Conservation (phyloP, 208 protist genomes). For the Leishmania major region DNA sequence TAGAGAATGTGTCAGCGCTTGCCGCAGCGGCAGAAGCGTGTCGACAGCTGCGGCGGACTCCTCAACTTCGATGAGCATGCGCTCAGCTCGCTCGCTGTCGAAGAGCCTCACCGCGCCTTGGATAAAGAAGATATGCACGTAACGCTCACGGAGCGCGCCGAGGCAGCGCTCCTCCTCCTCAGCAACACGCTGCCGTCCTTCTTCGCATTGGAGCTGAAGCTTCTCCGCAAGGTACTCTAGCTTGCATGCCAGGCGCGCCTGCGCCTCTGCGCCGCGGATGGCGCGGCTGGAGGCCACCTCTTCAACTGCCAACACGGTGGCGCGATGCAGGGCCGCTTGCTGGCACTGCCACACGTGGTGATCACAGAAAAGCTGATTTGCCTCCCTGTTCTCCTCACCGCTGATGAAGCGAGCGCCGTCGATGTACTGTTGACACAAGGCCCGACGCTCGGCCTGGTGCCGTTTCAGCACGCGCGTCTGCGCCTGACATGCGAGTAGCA, state of each 20-base stretch:
- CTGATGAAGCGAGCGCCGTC: constrained; percentile 39
- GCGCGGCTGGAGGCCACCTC: constrained; percentile 11
- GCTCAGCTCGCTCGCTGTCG: constrained; percentile 33
- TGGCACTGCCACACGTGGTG: constrained; percentile 11
- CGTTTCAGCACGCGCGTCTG: constrained; percentile 7
- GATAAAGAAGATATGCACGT: constrained; percentile 29
- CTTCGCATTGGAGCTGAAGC: neutral
- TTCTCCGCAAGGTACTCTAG: constrained; percentile 5
- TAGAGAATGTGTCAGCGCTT: constrained; percentile 10
- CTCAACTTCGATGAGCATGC: constrained; percentile 27
- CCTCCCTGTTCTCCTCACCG: constrained; percentile 38
- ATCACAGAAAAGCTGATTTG: constrained; percentile 17
- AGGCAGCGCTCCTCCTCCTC: constrained; percentile 18
- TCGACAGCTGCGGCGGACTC: constrained; percentile 20
- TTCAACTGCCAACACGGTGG: constrained; percentile 14
- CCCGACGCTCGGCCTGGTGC: constrained; percentile 18
- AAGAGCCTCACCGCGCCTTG: constrained; percentile 21
- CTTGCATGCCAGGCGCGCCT: constrained; percentile 19
- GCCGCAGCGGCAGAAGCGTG: constrained; percentile 12
- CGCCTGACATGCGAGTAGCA: constrained; percentile 25
- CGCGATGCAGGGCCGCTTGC: neutral
- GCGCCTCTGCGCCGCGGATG: constrained; percentile 28
- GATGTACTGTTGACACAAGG: constrained; percentile 44
- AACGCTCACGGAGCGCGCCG: constrained; percentile 29
- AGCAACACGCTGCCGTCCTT: neutral